Percentiles rank a stretch among this genome's conserved stretches.
phyloP scores from a whole-genome alignment of 2,329 filamentous ascomycete genomes.

The Nemania serpens region DNA sequence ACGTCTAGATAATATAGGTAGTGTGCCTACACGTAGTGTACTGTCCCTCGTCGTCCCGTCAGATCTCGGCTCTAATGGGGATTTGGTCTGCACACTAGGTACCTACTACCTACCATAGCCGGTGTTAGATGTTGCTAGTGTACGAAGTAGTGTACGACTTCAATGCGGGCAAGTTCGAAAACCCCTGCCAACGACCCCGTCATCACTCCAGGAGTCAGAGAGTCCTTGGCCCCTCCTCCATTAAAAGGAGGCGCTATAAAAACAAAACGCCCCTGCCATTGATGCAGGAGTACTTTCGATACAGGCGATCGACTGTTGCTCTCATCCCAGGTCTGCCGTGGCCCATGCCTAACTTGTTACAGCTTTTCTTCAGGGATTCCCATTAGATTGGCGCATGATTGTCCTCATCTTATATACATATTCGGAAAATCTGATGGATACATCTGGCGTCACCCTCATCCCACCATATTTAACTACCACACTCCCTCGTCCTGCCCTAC shows the following conservation, averaged over 20 bases:
- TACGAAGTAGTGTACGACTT: constrained; percentile 24
- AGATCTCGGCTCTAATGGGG: constrained; percentile 35
- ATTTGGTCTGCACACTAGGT: constrained; percentile 21
- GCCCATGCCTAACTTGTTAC: constrained; percentile 62
- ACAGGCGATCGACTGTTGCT: constrained; percentile 44
- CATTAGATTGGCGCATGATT: constrained; percentile 58
- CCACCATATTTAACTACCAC: constrained; percentile 52
- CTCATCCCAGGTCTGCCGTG: constrained; percentile 50
- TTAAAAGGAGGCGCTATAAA: constrained; percentile 48
- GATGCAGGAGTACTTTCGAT: constrained; percentile 44
- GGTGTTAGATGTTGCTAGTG: constrained; percentile 28
- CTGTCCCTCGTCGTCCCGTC: constrained; percentile 33
- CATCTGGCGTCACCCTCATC: constrained; percentile 47
- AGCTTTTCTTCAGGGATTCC: constrained; percentile 55
- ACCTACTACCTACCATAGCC: constrained; percentile 16
- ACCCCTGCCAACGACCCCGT: constrained; percentile 34
- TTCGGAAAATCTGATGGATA: constrained; percentile 56
- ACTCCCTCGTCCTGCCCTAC: constrained; percentile 41
- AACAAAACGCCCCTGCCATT: constrained; percentile 44
- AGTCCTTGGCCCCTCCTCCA: constrained; percentile 38
- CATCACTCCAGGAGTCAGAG: constrained; percentile 47
- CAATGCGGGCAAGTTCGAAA: constrained; percentile 36
- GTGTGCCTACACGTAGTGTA: no score
- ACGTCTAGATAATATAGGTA: no score
- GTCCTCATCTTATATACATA: constrained; percentile 48